Evolutionary conservation across 176 grass and related monocot species (phyloP), one percentile per base, ranked within the genome.

Genomic region (Oryza nivara): DNA sequence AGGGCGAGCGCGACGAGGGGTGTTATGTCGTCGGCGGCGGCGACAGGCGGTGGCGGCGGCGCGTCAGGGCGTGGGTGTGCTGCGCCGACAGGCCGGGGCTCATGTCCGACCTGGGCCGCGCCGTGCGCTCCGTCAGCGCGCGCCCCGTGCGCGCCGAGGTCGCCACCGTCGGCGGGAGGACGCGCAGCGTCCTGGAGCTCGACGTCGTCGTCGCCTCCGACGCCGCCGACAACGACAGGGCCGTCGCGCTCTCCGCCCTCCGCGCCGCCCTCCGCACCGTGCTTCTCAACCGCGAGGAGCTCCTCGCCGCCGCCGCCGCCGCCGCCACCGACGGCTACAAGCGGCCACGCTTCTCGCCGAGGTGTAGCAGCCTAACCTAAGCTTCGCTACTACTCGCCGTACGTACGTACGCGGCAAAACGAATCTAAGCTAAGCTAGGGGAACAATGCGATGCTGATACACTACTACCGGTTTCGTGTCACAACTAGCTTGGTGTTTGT

Each of bases 31-130:
- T 20, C n/a, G 77, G 20, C 58, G 76, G 28, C 2, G 77, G 20
- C 58, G 76, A 40, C 2, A 4, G 41, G 54, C 49, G 56, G 1
- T 47, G 49, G 73, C 36, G 26, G 8, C 85, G 80, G 8, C 47
- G 78, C 44, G 87, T 99, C 19, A 86, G 83, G 78, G 91, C 89
- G 16, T 99, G 91, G 91, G 91, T 99, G 41, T 95, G 96, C 85
- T 96, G 96, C 82, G 93, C 88, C 13, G 96, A 99, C 83, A 80
- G 96, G 11, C 89, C 93, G 1, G 93, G 91, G 5, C 79, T 99
- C 44, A 89, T 99, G 86, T 61, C 88, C 12, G 96, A 99, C 83
- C 68, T 99, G 23, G 90, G 86, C 81, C 89, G 91, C 44, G 91
- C 96, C 76, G 88, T 94, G 22, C 80, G 93, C n/a, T 90, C 91